These are phyloP conservation scores for Fusarium udum DNA, from an alignment of 2,329 filamentous ascomycete genomes.

Conservation along the genomic window DNA sequence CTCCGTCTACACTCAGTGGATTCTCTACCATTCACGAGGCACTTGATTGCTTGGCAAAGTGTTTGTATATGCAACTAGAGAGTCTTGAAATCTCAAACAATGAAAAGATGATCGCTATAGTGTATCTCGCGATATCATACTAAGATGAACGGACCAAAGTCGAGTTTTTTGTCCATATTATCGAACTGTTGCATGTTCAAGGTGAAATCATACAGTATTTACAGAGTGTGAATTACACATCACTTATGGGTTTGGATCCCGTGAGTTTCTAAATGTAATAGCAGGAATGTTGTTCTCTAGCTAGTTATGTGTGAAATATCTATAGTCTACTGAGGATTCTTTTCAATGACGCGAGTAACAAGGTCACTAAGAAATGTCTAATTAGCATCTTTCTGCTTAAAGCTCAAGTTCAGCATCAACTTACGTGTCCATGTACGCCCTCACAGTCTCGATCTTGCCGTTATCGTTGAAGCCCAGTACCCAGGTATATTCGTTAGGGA, in stretches of 20 bases:
- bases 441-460: neutral
- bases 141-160: too few relatives aligned
- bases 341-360: neutral
- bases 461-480: neutral
- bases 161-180: too few relatives aligned
- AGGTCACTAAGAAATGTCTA: neutral
- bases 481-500: neutral
- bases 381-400: neutral
- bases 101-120: too few relatives aligned
- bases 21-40: too few relatives aligned
- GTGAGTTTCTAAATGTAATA: neutral
- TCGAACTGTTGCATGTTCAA: too few relatives aligned
- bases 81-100: neutral
- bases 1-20: too few relatives aligned
- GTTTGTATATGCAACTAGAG: too few relatives aligned
- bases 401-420: neutral
- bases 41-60: too few relatives aligned
- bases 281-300: neutral
- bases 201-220: too few relatives aligned
- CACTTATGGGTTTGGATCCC: too few relatives aligned
- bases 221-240: rapidly evolving
- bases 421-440: conserved; percentile 1
- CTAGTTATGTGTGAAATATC: neutral
- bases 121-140: too few relatives aligned
- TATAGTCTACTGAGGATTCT: neutral